Evolutionary conservation across 495 filamentous ascomycete genomes (phyloP).

Genomic region (Pseudoneurospora amorphoporcata): DNA sequence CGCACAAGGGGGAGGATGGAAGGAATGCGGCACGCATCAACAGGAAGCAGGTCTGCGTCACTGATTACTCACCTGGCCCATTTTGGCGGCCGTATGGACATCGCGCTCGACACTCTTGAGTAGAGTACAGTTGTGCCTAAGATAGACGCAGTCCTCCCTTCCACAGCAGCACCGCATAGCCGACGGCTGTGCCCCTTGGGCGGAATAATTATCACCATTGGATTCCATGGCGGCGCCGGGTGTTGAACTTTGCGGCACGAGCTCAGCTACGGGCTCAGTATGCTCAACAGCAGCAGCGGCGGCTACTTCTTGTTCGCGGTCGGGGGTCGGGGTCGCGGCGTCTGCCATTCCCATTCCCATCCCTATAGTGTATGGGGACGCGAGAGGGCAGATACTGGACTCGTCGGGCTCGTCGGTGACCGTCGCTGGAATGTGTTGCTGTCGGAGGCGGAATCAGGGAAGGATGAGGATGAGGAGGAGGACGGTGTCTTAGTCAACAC

Average conservation of each 20-base stretch:
- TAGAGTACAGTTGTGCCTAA: constrained; percentile 67
- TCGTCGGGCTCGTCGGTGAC: background rate
- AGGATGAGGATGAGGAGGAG: background rate
- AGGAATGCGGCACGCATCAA: background rate
- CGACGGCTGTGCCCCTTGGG: constrained; percentile 2
- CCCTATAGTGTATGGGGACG: background rate
- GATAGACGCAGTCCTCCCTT: constrained; percentile 63
- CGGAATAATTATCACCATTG: constrained; percentile 9
- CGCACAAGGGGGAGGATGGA: background rate
- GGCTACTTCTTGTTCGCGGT: background rate
- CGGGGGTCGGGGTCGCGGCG: background rate
- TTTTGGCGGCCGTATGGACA: constrained; percentile 68
- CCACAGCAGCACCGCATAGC: constrained; percentile 70
- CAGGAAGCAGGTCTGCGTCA: background rate
- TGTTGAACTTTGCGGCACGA: background rate
- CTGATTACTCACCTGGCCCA: constrained; percentile 66
- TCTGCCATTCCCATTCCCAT: constrained; percentile 17
- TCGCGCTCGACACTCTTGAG: constrained; percentile 76
- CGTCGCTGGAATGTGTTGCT: background rate
- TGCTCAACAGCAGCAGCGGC: background rate
- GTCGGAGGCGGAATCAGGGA: background rate
- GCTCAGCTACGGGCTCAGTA: background rate
- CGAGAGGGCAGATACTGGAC: background rate
- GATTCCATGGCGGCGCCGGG: background rate
- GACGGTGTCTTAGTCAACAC: background rate